Evolutionary conservation across 495 filamentous ascomycete species (phyloP).

Genomic region (Tuber melanosporum): DNA sequence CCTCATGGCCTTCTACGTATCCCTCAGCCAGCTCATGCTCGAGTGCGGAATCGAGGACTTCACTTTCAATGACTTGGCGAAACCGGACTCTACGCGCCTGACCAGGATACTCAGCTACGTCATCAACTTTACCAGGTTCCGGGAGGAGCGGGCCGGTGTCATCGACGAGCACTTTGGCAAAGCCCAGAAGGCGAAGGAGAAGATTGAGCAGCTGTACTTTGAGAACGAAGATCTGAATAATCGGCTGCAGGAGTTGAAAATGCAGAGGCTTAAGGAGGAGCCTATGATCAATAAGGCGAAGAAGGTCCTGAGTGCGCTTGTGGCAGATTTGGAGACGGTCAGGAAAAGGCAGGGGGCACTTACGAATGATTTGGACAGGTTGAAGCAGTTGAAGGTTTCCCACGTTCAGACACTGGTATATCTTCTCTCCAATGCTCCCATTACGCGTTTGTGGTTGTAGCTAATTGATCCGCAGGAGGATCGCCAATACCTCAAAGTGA

Average conservation of each 20-base stretch:
- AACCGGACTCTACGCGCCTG: constrained; percentile 78
- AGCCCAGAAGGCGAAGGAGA: constrained; percentile 71
- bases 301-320: constrained; percentile 63
- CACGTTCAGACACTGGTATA: constrained; percentile 47
- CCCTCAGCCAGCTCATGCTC: constrained; percentile 64
- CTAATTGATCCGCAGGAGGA: constrained; percentile 35
- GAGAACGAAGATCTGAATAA: constrained; percentile 84
- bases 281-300: constrained; percentile 70
- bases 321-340: constrained; percentile 49
- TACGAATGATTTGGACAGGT: constrained; percentile 20
- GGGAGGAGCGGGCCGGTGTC: constrained; percentile 74
- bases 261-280: constrained; percentile 69
- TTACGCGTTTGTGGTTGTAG: neutral
- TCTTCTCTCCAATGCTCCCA: neutral
- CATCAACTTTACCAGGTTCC: constrained; percentile 96
- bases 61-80: constrained; percentile 79
- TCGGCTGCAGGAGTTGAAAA: constrained; percentile 65
- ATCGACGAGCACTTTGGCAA: constrained; percentile 92
- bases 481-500: constrained; percentile 27
- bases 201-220: constrained; percentile 74
- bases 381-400: constrained; percentile 69
- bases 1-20: constrained; percentile 85
- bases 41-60: constrained; percentile 93
- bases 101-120: constrained; percentile 90
- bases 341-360: constrained; percentile 29